These are phyloP conservation scores for Euphorbia tirucalli DNA, from an alignment of 345 rosid genomes.

Conservation along the genomic window DNA sequence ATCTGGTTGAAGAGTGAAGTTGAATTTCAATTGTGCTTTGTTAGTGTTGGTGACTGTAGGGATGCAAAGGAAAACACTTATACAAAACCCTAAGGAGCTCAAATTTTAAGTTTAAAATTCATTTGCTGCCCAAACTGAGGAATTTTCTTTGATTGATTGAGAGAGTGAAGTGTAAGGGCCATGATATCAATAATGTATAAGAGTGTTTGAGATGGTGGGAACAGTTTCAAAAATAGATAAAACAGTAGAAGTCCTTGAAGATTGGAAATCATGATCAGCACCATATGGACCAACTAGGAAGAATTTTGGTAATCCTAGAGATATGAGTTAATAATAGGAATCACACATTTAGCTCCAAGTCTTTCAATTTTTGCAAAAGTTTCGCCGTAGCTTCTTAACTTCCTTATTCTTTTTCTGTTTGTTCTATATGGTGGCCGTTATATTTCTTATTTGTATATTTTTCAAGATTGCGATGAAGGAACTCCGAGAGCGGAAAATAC, in stretches of 20 bases:
- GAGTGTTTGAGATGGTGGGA: not conserved
- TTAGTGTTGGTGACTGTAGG: not conserved
- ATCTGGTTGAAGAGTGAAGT: not conserved
- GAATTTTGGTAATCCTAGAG: not conserved
- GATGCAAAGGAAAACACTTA: not conserved
- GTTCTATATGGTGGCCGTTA: not conserved
- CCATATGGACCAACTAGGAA: not conserved
- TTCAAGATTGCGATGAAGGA: constrained; percentile 87
- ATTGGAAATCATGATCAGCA: not conserved
- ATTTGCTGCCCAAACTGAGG: not conserved
- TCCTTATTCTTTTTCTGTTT: not conserved
- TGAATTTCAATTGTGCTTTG: not conserved
- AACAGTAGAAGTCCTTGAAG: not conserved
- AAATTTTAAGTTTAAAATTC: not conserved
- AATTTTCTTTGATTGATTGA: not conserved
- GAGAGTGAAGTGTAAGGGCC: too few relatives aligned
- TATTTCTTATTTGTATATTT: not conserved
- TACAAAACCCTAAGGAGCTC: not conserved
- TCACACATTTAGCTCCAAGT: not conserved
- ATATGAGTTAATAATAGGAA: not conserved
- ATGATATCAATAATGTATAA: not conserved
- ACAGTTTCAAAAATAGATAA: not conserved
- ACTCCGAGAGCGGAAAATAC: constrained; percentile 76
- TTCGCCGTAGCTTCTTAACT: not conserved
- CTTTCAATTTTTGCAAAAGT: not conserved